Base-by-base conservation (phyloP, 2,329 filamentous ascomycete genomes). In the Sporothrix pallida region DNA sequence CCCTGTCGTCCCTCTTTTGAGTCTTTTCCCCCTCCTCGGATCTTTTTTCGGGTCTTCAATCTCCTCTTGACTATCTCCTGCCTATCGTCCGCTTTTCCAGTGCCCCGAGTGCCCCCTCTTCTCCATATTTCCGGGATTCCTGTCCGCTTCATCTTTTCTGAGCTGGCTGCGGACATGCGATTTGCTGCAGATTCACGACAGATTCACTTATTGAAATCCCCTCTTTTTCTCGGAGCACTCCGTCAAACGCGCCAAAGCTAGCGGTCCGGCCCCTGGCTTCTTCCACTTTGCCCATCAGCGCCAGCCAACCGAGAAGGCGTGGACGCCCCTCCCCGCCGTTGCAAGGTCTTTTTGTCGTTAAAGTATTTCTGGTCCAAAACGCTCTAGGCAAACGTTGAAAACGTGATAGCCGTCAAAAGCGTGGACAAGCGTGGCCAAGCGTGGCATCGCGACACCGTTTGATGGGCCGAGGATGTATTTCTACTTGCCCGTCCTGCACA, bases 181-280 rank as follows among this genome's bases (percentile, higher is more conserved):
- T 37, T 37, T 37, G 31, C 31, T 37, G 31, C 31, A 37, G 31
- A 37, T 37, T 37, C 31, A 37, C 4, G 31, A 37, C 31, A 37
- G 31, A 37, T 37, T 37, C 31, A 37, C 31, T 37, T 7, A 37
- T 37, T 52, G 48, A 2, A 52, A 7, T n/a, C 50, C 20, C 72
- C 23, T 58, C 60, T 63, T 20, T 37, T 44, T 42, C 68, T 58
- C 69, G 52, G 54, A 31, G 37, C 69, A 62, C 37, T 60, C 42
- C 69, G 54, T 60, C 42, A 46, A 48, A 62, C 42, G 54, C 54
- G 69, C 69, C 54, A 71, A 37, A 60, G 23, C 69, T 71, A 62
- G 20, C 69, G 69, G 69, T 60, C 54, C 69, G 69, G 42, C 42
- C 69, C 69, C 69, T 58, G 54, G 68, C 42, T 71, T 71, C 52